phyloP scores from a whole-genome alignment of 2,329 filamentous ascomycete species.

The Ophiocordyceps australis region DNA sequence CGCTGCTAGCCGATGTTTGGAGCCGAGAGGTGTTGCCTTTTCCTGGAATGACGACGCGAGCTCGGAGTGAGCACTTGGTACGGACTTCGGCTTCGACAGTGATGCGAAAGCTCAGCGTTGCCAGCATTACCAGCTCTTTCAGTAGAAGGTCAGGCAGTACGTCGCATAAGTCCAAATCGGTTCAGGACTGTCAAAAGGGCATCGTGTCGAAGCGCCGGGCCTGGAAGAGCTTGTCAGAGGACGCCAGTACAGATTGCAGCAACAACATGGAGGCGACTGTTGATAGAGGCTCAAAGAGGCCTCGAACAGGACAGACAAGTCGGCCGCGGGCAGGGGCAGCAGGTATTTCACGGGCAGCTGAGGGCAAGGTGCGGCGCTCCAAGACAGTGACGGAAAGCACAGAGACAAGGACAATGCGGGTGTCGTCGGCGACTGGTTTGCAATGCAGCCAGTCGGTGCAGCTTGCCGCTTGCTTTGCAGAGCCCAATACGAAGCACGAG shows the following conservation, averaged over 20 bases:
- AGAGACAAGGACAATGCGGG: not conserved
- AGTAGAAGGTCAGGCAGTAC: conserved; percentile 49
- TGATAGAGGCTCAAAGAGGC: conserved; percentile 1
- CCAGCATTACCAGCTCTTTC: conserved; percentile 62
- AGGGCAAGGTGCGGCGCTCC: not conserved
- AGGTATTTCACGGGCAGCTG: too few species aligned
- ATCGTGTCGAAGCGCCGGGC: not conserved
- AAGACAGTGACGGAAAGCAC: not conserved
- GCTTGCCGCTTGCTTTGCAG: too few species aligned
- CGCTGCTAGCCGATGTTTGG: conserved; percentile 62
- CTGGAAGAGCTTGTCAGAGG: not conserved
- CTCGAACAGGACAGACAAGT: not conserved
- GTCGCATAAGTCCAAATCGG: conserved; percentile 4
- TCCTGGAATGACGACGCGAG: conserved; percentile 55
- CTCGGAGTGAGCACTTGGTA: conserved; percentile 53
- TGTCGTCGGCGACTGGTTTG: conserved; percentile 3
- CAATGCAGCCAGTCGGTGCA: conserved; percentile 1
- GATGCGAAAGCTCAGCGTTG: conserved; percentile 75
- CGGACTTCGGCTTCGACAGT: conserved; percentile 67
- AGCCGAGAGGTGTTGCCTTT: conserved; percentile 65
- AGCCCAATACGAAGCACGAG: too few species aligned
- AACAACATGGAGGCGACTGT: not conserved
- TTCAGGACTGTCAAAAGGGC: not conserved
- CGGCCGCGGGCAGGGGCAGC: not conserved
- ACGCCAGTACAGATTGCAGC: not conserved